Conservation (phyloP, 140 eudicot species). For the Anethum foeniculum region DNA sequence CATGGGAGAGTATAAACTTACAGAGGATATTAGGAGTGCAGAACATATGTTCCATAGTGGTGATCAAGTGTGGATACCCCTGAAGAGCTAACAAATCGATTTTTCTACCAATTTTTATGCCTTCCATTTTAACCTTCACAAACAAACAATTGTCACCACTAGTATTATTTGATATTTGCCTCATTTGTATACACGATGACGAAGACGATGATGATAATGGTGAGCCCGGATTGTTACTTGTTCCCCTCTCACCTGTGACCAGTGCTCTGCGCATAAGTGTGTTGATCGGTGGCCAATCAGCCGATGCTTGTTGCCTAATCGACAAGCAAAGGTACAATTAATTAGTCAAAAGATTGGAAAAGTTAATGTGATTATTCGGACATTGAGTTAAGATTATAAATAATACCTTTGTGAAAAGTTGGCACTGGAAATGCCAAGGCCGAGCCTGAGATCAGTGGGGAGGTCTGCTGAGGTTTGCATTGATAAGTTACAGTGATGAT, state of each 20-base stretch:
- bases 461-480: slow-evolving; percentile 2
- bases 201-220: background rate
- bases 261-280: background rate
- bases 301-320: slow-evolving; percentile 6
- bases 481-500: background rate
- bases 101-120: slow-evolving; percentile 1
- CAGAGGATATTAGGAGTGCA: slow-evolving; percentile 4
- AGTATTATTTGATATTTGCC: background rate
- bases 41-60: slow-evolving; percentile 11
- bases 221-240: background rate
- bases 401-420: background rate
- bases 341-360: background rate
- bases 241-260: background rate
- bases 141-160: background rate
- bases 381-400: background rate
- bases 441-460: slow-evolving; percentile 9
- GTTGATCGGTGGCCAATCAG: slow-evolving; percentile 7
- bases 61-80: slow-evolving; percentile 8
- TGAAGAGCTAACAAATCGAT: slow-evolving; percentile 2
- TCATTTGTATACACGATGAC: background rate
- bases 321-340: background rate
- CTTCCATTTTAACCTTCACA: slow-evolving; percentile 16
- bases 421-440: background rate
- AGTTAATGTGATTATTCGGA: background rate
- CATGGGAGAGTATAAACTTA: background rate